Evolutionary conservation across 1,284 basidiomycete species (phyloP), one percentile per base, ranked within the genome.

Genomic region (Mycosarcoma mackinlayi): DNA sequence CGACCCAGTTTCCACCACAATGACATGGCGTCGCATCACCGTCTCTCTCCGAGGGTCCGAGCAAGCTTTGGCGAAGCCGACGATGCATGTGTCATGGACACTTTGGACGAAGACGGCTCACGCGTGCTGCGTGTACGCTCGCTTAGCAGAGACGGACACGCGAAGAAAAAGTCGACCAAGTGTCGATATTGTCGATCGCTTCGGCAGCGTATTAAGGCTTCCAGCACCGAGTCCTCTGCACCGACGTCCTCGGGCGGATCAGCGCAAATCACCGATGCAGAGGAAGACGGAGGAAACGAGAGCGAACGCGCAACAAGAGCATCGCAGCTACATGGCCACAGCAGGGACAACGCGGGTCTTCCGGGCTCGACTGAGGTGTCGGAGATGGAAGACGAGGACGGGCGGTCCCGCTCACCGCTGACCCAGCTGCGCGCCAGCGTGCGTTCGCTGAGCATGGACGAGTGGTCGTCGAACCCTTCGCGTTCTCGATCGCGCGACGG

Each of bases 131-230:
- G 59, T 0, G 46, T 62, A 48, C 63, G 63, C 30, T 72, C 69
- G 38, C 40, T 52, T 27, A 70, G 61, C 57, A 35, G 61, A 34
- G 67, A 70, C 9, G 61, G 61, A 21, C 67, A 70, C 24, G 53
- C 48, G 46, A 67, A 65, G 49, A 72, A 72, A 21, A 72, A 72
- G 56, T 63, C 69, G 37, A 59, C 37, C 63, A 72, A 72, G 59
- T 72, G 69, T 33, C 50, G 55, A 5, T 61, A 42, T 41, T 72
- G 69, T 48, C 63, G 69, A 40, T 40, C 60, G 58, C 18, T 71
- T 30, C 67, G 67, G 27, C 61, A 57, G 56, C 67, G 61, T 11
- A 31, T 57, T 41, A 70, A 61, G 31, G 34, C 6, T 6, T 44
- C 47, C 2, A 18, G 48, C 25, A 37, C 48, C 16, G 60, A 64